Percentiles rank a stretch among this genome's conserved stretches.
These are phyloP conservation scores for Wickerhamomyces queroliae DNA, from an alignment of 805 yeast genomes.

Conservation along the genomic window DNA sequence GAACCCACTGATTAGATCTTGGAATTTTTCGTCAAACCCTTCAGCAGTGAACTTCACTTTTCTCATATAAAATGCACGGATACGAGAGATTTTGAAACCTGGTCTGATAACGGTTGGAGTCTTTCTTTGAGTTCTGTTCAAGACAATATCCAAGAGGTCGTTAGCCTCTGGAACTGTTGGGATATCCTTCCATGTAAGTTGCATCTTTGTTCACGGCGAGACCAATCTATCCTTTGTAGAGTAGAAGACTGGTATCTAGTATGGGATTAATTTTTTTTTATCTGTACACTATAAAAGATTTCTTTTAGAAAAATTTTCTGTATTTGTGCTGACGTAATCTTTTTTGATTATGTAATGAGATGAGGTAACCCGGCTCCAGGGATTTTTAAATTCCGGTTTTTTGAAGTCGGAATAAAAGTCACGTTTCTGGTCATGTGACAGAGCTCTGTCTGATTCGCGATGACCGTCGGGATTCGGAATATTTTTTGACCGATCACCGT, in stretches of 20 bases:
- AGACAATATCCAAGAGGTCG: slow-evolving; percentile 92
- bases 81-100: slow-evolving; percentile 94
- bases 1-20: slow-evolving; percentile 79
- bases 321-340: too few relatives aligned
- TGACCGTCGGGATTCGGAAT: too few relatives aligned
- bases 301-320: too few relatives aligned
- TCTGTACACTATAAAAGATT: too few relatives aligned
- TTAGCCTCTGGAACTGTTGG: slow-evolving; percentile 90
- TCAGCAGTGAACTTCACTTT: slow-evolving; percentile 95
- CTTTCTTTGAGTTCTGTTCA: slow-evolving; percentile 96
- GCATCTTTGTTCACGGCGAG: slow-evolving; percentile 48
- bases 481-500: too few relatives aligned
- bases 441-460: too few relatives aligned
- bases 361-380: too few relatives aligned
- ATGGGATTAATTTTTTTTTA: neutral
- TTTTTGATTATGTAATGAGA: too few relatives aligned
- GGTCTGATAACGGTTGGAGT: slow-evolving; percentile 98
- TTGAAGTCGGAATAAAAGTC: too few relatives aligned
- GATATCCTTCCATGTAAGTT: slow-evolving; percentile 97
- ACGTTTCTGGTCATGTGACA: too few relatives aligned
- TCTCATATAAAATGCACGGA: slow-evolving; percentile 96
- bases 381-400: too few relatives aligned
- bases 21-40: slow-evolving; percentile 90
- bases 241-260: neutral
- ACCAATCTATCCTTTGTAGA: neutral